Evolutionary conservation across 2,329 filamentous ascomycete species (phyloP).

Genomic region (Aspergillus japonicus): DNA sequence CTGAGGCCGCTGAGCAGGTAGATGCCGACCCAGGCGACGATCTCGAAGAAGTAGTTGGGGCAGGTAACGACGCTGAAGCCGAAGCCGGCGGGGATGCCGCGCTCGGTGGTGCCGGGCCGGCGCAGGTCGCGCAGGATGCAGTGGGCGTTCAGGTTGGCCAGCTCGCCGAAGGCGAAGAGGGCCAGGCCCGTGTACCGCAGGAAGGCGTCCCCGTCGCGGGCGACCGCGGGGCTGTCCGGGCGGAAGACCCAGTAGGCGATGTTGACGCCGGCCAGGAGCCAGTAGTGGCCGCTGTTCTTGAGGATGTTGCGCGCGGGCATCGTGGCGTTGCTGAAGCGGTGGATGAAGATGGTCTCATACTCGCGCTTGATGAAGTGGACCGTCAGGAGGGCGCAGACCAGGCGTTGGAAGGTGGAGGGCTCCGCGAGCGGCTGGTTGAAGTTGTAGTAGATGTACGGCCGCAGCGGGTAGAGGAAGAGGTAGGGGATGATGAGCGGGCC

Average conservation of each 20-base stretch:
- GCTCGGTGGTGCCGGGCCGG: constrained; percentile 74
- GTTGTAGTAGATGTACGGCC: constrained; percentile 68
- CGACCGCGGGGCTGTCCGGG: constrained; percentile 67
- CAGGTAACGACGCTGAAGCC: constrained; percentile 87
- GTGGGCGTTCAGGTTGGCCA: constrained; percentile 78
- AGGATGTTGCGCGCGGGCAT: constrained; percentile 91
- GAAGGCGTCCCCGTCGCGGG: constrained; percentile 46
- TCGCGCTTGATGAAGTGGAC: constrained; percentile 94
- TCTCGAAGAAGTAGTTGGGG: constrained; percentile 96
- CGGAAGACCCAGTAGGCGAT: constrained; percentile 83
- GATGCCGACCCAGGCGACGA: constrained; percentile 80
- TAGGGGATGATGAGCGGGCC: constrained; percentile 87
- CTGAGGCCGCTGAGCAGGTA: constrained; percentile 72
- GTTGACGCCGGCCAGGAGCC: constrained; percentile 75
- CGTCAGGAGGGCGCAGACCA: constrained; percentile 71
- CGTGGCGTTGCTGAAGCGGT: constrained; percentile 90
- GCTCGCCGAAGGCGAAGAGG: constrained; percentile 74
- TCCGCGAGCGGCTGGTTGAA: constrained; percentile 47
- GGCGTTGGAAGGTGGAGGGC: constrained; percentile 66
- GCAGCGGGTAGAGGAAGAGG: constrained; percentile 66
- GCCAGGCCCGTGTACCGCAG: constrained; percentile 67
- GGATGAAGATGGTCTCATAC: constrained; percentile 87
- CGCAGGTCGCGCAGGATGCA: constrained; percentile 74
- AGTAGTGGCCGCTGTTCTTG: constrained; percentile 95
- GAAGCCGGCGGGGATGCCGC: constrained; percentile 82